A percentile compares a stretch with the other conserved stretches of the same genome.
These are phyloP conservation scores for Globisporangium nagaii DNA, from an alignment of 352 stramenopile species.

Conservation along the genomic window DNA sequence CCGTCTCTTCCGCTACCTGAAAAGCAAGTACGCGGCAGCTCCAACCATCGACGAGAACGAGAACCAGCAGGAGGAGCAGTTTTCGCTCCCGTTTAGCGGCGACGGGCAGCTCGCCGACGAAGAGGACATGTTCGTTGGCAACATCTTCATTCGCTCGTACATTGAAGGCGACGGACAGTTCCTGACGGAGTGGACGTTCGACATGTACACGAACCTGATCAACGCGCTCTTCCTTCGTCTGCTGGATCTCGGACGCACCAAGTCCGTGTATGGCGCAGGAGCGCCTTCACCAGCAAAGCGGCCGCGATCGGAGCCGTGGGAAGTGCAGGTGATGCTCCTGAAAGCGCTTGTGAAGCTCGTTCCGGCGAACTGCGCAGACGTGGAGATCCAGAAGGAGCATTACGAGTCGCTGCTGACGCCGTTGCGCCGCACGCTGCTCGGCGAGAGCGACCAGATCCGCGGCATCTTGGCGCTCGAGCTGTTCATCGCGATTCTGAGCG, in stretches of 20 bases:
- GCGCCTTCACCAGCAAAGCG: slow-evolving; percentile 8
- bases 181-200: slow-evolving; percentile 62
- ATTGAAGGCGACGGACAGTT: slow-evolving; percentile 78
- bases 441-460: slow-evolving; percentile 71
- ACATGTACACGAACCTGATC: slow-evolving; percentile 67
- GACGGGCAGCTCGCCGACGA: slow-evolving; percentile 24
- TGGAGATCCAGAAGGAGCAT: slow-evolving; percentile 50
- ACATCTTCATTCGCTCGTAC: slow-evolving; percentile 80
- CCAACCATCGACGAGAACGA: slow-evolving; percentile 8
- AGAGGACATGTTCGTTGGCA: slow-evolving; percentile 70
- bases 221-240: slow-evolving; percentile 56
- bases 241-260: slow-evolving; percentile 39
- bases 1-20: slow-evolving; percentile 56
- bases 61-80: slow-evolving; percentile 24
- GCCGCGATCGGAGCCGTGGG: slow-evolving; percentile 45
- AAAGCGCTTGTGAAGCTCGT: slow-evolving; percentile 65
- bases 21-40: slow-evolving; percentile 50
- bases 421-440: slow-evolving; percentile 57
- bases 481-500: slow-evolving; percentile 50
- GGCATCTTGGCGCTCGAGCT: slow-evolving; percentile 69
- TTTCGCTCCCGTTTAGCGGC: slow-evolving; percentile 12
- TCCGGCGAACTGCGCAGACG: slow-evolving; percentile 37
- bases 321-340: slow-evolving; percentile 76
- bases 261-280: slow-evolving; percentile 39
- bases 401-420: slow-evolving; percentile 61